These are phyloP conservation scores for Zychaea mexicana DNA, from an alignment of 371 early-diverging fungal genomes.

Conservation along the genomic window DNA sequence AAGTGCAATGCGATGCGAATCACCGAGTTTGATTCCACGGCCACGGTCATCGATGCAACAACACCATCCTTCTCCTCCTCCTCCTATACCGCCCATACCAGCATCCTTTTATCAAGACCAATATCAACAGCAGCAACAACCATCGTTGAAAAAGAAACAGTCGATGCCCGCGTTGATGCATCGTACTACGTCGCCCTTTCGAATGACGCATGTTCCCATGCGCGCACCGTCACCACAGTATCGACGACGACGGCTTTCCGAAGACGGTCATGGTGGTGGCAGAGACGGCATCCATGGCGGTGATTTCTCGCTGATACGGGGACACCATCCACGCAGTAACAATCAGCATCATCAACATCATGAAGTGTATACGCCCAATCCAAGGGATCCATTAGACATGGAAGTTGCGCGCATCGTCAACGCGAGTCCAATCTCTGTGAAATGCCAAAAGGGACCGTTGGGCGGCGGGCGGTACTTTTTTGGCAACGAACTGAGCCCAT, in stretches of 20 bases:
- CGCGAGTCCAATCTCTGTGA: conserved; percentile 51
- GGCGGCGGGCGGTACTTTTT: conserved; percentile 60
- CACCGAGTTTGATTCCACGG: conserved; percentile 35
- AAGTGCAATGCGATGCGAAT: conserved; percentile 16
- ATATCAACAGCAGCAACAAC: background rate
- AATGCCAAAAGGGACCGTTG: conserved; percentile 43
- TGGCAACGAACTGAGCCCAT: conserved; percentile 54
- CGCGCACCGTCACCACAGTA: conserved; percentile 5
- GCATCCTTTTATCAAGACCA: background rate
- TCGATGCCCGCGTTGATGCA: conserved; percentile 26
- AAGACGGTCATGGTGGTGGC: conserved; percentile 5
- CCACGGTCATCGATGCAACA: conserved; percentile 26
- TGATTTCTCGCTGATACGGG: background rate
- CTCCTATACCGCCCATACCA: background rate
- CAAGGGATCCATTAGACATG: conserved; percentile 57
- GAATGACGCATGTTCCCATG: background rate
- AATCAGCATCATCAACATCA: background rate
- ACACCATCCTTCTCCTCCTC: conserved; percentile 3
- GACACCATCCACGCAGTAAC: background rate
- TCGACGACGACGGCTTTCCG: conserved; percentile 3
- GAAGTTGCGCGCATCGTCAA: conserved; percentile 62
- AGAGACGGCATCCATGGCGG: too few species aligned
- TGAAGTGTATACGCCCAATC: conserved; percentile 40
- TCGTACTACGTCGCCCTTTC: conserved; percentile 15
- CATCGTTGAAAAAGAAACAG: conserved; percentile 27